Evolutionary conservation across 768 basidiomycete genomes (phyloP), one percentile per base, ranked within the genome.

Genomic region (Leccinum broughii): DNA sequence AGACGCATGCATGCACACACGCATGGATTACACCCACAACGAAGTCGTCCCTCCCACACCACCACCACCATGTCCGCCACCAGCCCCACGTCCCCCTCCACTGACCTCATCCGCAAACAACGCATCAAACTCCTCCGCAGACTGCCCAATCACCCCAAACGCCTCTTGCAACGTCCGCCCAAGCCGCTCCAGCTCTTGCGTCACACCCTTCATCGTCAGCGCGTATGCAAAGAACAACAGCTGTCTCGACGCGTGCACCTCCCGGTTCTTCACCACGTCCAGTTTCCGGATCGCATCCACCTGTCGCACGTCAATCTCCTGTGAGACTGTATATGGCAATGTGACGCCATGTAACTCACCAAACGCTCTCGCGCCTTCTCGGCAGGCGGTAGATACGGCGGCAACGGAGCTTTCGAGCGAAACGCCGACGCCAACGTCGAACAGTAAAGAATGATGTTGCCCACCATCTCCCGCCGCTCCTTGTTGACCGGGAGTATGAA

Each of bases 211-310:
- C 93, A 97, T 95, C 56, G 92, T 90, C 60, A 95, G 78, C 0
- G 92, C 92, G 66, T 98, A 98, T 1, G 94, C 95, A 66, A 96
- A 95, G 76, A 93, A 98, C 20, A 98, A 80, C 4, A 99, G 78
- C 65, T 97, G 91, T 20, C 88, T 80, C 1, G 93, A 95, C 2
- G 86, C 90, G 66, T 89, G 85, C 14, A 89, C 87, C 35, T 92
- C 86, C 4, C 93, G 83, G 53, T 85, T 87, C 66, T 86, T 89
- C n/a, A 97, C 93, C 10, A 96, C 85, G n/a, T 95, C 90, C 8
- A 98, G 81, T 46, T 80, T 80, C 32, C 93, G 79, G 64, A 98
- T 92, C 1, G 92, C 91, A 15, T 86, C 83, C 10, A 97, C 90
- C 90, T 92, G 55, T 0, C 15, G 57, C 17, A 14, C 28, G 50